Evolutionary conservation across 306 rosid genomes (phyloP).

Genomic region (Medicago lupulina): DNA sequence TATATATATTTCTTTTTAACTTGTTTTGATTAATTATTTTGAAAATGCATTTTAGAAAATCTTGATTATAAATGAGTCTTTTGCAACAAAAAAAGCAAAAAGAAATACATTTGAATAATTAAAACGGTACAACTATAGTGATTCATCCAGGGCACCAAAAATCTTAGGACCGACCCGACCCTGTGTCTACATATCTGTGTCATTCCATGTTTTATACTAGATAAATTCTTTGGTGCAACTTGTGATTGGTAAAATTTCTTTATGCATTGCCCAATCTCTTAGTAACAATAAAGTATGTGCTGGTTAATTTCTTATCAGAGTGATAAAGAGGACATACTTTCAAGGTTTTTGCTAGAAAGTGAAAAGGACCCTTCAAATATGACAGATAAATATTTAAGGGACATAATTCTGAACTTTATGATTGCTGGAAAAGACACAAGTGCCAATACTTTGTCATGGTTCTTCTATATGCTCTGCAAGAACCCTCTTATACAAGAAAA

Average conservation of each 20-base stretch:
- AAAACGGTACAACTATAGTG: too few relatives aligned
- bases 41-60: too few relatives aligned
- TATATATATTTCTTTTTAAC: too few relatives aligned
- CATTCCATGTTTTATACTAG: too few relatives aligned
- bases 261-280: background rate
- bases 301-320: constrained; percentile 37
- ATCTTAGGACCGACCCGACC: too few relatives aligned
- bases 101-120: too few relatives aligned
- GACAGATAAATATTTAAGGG: constrained; percentile 72
- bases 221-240: background rate
- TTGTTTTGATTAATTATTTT: too few relatives aligned
- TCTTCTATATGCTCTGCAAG: constrained; percentile 82
- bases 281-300: background rate
- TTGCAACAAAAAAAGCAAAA: too few relatives aligned
- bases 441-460: constrained; percentile 81
- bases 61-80: too few relatives aligned
- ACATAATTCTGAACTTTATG: constrained; percentile 72
- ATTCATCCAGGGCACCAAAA: too few relatives aligned
- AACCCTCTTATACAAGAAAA: constrained; percentile 75
- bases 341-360: constrained; percentile 81
- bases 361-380: constrained; percentile 62
- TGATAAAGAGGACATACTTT: constrained; percentile 76
- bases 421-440: constrained; percentile 79
- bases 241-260: background rate
- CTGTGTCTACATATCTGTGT: background rate